Evolutionary conservation across 768 basidiomycete species (phyloP), one percentile per base, ranked within the genome.

Genomic region (Boletus patriciae): DNA sequence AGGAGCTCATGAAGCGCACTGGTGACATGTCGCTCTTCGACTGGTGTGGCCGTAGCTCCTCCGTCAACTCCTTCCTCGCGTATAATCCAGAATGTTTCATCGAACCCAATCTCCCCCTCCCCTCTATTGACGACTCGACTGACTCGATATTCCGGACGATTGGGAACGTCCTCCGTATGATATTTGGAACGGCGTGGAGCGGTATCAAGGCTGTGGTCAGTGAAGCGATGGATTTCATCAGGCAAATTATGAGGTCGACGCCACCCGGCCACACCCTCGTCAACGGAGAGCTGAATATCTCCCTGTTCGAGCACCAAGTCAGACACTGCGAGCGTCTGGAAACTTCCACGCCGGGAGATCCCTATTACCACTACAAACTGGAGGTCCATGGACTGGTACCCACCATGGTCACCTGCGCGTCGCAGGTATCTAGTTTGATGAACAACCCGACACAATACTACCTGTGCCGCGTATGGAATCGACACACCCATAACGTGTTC

Each of bases 1-100:
- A 68, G 21, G 68, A 69, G 21, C 55, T 69, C 53, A 66, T 69
- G 54, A 70, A 66, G 37, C 63, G 68, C 43, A 68, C 68, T 1
- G 50, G 58, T 3, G 68, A 69, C 4, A 18, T 59, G 36, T 58
- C 66, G 1, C 50, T 69, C 34, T 69, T 69, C 37, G 66, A 70
- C 45, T 69, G 68, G 66, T 59, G 59, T 31, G 68, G 68, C 36
- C 54, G 38, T 6, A 44, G 44, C n/a, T 60, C 68, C 16, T 33
- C 54, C 3, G 33, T 62, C 58, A 69, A 69, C 59, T 47, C 68
- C 15, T 63, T 65, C 47, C 56, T 69, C 25, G 68, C 68, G 2
- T 33, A 52, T 13, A 9, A 43, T 27, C 54, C 68, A 4, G 47
- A 45, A 45, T 69, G 68, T 34, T 69, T 61, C 46, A 12, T 54